Evolutionary conservation across 495 filamentous ascomycete species (phyloP).

Genomic region (Hypoxylon trugodes): DNA sequence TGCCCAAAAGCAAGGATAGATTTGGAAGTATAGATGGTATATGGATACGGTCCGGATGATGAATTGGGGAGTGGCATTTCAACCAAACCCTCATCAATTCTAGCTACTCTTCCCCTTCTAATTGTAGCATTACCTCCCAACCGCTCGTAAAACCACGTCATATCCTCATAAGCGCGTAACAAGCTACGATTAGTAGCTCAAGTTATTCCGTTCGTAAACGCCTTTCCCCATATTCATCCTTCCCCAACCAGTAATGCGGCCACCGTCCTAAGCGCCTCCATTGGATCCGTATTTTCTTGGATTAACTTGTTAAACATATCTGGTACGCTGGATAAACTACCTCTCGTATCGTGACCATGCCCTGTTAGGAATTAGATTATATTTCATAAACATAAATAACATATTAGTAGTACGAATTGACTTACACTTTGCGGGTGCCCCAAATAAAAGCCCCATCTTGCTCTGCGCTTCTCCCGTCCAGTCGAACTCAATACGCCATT

Average conservation of each 20-base stretch:
- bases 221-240: neutral
- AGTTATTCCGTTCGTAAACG: neutral
- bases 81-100: too few relatives aligned
- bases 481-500: conserved; percentile 67
- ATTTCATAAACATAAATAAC: neutral
- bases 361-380: conserved; percentile 51
- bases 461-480: conserved; percentile 70
- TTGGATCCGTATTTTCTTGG: conserved; percentile 56
- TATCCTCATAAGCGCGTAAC: conserved; percentile 11
- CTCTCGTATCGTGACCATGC: conserved; percentile 59
- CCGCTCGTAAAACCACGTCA: neutral
- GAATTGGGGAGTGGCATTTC: too few relatives aligned
- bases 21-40: too few relatives aligned
- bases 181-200: neutral
- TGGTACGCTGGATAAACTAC: conserved; percentile 58
- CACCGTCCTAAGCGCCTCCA: conserved; percentile 60
- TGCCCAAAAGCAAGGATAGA: neutral
- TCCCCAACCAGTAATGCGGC: conserved; percentile 61
- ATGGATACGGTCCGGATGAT: too few relatives aligned
- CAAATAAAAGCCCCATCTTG: conserved; percentile 54
- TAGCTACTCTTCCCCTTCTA: too few relatives aligned
- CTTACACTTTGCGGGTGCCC: conserved; percentile 62
- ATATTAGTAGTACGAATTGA: conserved; percentile 3
- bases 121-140: too few relatives aligned
- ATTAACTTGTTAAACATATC: conserved; percentile 62